phyloP scores from a whole-genome alignment of 306 rosid genomes.

The Pyrus communis region DNA sequence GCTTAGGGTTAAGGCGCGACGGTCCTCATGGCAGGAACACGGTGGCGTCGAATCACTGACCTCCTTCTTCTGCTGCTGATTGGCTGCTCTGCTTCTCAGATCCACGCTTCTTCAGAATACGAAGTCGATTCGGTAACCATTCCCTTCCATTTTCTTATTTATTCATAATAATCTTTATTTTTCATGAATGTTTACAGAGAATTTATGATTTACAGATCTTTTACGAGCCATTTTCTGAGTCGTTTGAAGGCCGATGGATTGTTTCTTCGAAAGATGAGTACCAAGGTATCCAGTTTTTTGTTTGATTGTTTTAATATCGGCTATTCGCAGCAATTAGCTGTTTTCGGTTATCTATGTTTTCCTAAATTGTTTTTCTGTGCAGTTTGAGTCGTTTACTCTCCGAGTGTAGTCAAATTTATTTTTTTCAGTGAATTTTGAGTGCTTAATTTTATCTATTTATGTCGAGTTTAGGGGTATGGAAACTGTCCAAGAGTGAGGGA shows the following conservation, averaged over 20 bases:
- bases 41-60: not conserved
- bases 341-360: too few relatives aligned
- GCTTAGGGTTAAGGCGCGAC: not conserved
- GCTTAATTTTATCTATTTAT: not conserved
- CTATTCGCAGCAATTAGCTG: not conserved
- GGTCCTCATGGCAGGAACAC: conserved; percentile 1
- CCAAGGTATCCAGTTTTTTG: conserved; percentile 17
- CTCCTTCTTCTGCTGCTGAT: not conserved
- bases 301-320: too few relatives aligned
- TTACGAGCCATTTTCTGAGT: conserved; percentile 57
- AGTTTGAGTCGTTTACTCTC: not conserved
- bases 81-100: conserved; percentile 13
- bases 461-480: conserved; percentile 69
- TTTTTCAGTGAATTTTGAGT: not conserved
- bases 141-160: not conserved
- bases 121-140: not conserved
- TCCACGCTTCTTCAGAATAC: conserved; percentile 7
- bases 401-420: not conserved
- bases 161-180: not conserved
- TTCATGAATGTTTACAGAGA: not conserved
- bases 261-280: conserved; percentile 45
- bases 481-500: conserved; percentile 83
- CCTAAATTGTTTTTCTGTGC: not conserved
- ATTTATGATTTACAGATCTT: conserved; percentile 7
- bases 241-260: conserved; percentile 53